Evolutionary conservation across 495 filamentous ascomycete species (phyloP).

Genomic region (Ascodesmis nigricans): DNA sequence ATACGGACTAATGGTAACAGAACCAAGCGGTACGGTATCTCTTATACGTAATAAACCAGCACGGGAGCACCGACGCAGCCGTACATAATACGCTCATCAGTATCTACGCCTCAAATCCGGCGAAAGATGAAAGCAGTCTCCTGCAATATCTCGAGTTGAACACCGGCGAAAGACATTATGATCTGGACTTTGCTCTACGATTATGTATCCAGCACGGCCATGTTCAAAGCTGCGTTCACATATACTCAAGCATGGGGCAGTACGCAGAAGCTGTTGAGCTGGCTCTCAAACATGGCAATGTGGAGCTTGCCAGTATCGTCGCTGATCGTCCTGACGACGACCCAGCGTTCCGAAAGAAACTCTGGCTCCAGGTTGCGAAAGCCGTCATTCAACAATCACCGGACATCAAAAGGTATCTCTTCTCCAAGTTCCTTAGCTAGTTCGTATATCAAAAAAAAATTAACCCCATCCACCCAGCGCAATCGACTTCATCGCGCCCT

Average conservation of each 20-base stretch:
- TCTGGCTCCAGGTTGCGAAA: conserved; percentile 84
- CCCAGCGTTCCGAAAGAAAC: conserved; percentile 62
- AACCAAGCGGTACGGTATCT: conserved; percentile 94
- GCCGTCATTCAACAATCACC: conserved; percentile 69
- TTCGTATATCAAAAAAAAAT: too few relatives aligned
- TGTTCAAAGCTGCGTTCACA: conserved; percentile 81
- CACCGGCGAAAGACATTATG: conserved; percentile 49
- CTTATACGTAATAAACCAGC: conserved; percentile 75
- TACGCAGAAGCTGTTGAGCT: conserved; percentile 82
- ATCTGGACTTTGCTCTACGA: conserved; percentile 90
- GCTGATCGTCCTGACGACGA: conserved; percentile 70
- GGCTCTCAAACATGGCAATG: conserved; percentile 65
- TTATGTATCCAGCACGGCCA: conserved; percentile 85
- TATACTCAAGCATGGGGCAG: conserved; percentile 86
- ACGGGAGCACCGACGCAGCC: conserved; percentile 62
- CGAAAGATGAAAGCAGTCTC: conserved; percentile 59
- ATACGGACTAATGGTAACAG: conserved; percentile 28
- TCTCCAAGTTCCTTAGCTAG: neutral
- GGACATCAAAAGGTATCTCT: conserved; percentile 50
- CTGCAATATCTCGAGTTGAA: conserved; percentile 69
- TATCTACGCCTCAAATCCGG: conserved; percentile 74
- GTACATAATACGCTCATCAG: conserved; percentile 94
- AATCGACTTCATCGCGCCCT: conserved; percentile 79
- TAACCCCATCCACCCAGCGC: conserved; percentile 26
- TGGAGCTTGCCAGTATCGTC: conserved; percentile 70